Conservation (phyloP, 768 basidiomycete genomes). For the Lactarius sanguifluus region DNA sequence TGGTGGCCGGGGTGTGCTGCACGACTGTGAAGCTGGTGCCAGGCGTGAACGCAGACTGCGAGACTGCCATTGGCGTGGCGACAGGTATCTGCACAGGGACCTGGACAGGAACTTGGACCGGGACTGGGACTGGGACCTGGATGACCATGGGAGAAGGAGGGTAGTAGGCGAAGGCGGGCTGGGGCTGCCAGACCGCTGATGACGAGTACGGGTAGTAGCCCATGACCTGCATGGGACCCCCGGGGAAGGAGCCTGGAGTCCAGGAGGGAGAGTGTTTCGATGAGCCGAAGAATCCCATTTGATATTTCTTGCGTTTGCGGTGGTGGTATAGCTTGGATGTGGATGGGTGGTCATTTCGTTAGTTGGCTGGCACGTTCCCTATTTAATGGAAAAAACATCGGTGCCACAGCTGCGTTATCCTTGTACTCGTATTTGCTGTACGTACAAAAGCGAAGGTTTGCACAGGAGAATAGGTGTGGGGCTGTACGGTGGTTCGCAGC, state of each 20-base stretch:
- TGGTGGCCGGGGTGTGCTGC: background rate
- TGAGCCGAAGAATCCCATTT: slow-evolving; percentile 4
- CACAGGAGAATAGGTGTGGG: too few species aligned
- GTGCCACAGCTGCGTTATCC: too few species aligned
- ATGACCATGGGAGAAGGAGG: background rate
- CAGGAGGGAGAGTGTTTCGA: background rate
- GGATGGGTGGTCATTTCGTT: too few species aligned
- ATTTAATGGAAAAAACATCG: too few species aligned
- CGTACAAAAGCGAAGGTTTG: too few species aligned
- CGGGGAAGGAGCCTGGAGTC: slow-evolving; percentile 11
- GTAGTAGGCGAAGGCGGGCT: background rate
- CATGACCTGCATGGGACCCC: background rate
- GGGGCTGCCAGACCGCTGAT: background rate
- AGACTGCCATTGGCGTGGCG: background rate
- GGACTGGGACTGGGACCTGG: background rate
- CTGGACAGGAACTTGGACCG: too few species aligned
- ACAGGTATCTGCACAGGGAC: background rate
- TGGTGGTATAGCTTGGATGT: too few species aligned
- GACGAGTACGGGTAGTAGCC: background rate
- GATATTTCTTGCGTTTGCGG: background rate
- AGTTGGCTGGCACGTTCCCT: too few species aligned
- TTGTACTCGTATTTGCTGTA: too few species aligned
- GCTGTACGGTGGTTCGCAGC: background rate
- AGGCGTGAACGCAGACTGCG: background rate
- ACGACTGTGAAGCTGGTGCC: background rate